Evolutionary conservation across 2,329 filamentous ascomycete genomes (phyloP).

Genomic region (Hymenoscyphus scutula): DNA sequence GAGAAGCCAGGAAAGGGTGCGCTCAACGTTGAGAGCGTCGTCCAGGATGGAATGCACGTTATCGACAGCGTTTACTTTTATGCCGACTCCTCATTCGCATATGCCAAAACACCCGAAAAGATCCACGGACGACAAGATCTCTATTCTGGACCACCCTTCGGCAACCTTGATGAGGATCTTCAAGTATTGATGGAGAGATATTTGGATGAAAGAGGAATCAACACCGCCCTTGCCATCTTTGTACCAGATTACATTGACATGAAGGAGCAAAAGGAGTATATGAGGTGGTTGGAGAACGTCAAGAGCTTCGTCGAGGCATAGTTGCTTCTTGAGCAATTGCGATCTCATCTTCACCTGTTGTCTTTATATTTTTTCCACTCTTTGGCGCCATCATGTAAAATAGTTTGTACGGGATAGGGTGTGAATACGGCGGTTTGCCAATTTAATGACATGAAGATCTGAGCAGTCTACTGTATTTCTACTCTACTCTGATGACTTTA

Average conservation of each 20-base stretch:
- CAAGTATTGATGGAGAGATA: constrained; percentile 90
- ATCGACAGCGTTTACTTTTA: constrained; percentile 93
- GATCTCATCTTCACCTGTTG: constrained; percentile 26
- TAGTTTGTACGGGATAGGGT: constrained; percentile 16
- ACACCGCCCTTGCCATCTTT: constrained; percentile 81
- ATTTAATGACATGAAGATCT: constrained; percentile 9
- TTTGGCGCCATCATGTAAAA: constrained; percentile 20
- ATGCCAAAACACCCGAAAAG: constrained; percentile 71
- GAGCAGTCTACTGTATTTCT: neutral
- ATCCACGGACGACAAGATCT: constrained; percentile 73
- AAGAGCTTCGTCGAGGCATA: constrained; percentile 80
- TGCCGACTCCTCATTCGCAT: constrained; percentile 72
- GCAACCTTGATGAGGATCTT: constrained; percentile 92
- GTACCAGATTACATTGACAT: constrained; percentile 94
- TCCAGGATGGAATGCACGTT: constrained; percentile 80
- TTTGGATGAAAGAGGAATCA: constrained; percentile 91
- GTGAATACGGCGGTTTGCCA: constrained; percentile 4
- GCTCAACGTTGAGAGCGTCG: constrained; percentile 80
- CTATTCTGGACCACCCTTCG: constrained; percentile 90
- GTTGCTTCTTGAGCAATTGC: constrained; percentile 13
- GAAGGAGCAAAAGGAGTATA: constrained; percentile 98
- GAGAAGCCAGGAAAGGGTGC: constrained; percentile 86
- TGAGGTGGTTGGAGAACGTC: constrained; percentile 83
- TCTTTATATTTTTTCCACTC: constrained; percentile 32
- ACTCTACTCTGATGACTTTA: neutral